Conservation (phyloP, 805 yeast species). For the Monosporozyma siamensis region DNA sequence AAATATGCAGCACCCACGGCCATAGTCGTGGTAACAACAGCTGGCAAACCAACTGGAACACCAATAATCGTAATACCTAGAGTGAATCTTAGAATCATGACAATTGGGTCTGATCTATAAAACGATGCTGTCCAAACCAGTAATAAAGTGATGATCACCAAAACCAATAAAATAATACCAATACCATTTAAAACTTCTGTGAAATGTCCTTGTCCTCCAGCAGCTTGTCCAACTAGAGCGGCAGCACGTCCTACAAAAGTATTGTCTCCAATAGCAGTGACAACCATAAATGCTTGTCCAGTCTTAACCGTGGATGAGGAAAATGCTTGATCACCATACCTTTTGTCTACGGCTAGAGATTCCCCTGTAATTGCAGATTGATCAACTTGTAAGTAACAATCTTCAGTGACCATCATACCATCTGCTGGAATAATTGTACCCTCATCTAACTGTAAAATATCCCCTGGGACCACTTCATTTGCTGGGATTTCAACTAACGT, state of each 20-base stretch:
- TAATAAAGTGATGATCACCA: conserved; percentile 78
- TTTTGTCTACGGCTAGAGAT: conserved; percentile 91
- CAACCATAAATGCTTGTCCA: conserved; percentile 91
- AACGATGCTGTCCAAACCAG: conserved; percentile 89
- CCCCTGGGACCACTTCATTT: conserved; percentile 90
- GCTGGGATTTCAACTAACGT: conserved; percentile 65
- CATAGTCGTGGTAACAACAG: conserved; percentile 97
- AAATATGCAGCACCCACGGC: conserved; percentile 99
- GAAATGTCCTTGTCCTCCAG: conserved; percentile 90
- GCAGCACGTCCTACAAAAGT: conserved; percentile 98
- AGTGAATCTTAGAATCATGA: conserved; percentile 81
- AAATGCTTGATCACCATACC: conserved; percentile 74
- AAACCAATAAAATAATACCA: conserved; percentile 83
- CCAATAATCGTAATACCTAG: conserved; percentile 94
- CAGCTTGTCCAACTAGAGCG: conserved; percentile 88
- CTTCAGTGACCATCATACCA: conserved; percentile 82
- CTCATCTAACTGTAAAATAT: conserved; percentile 82
- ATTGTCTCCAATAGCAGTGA: conserved; percentile 90
- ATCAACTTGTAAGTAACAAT: conserved; percentile 80
- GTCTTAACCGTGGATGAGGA: conserved; percentile 93
- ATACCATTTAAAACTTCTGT: conserved; percentile 97
- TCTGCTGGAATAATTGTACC: conserved; percentile 91
- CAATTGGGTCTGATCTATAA: conserved; percentile 85
- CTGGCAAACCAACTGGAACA: conserved; percentile 98
- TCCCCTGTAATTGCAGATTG: conserved; percentile 98